These are phyloP conservation scores for Kodamaea suecica DNA, from an alignment of 1,139 yeast genomes.

Conservation along the genomic window DNA sequence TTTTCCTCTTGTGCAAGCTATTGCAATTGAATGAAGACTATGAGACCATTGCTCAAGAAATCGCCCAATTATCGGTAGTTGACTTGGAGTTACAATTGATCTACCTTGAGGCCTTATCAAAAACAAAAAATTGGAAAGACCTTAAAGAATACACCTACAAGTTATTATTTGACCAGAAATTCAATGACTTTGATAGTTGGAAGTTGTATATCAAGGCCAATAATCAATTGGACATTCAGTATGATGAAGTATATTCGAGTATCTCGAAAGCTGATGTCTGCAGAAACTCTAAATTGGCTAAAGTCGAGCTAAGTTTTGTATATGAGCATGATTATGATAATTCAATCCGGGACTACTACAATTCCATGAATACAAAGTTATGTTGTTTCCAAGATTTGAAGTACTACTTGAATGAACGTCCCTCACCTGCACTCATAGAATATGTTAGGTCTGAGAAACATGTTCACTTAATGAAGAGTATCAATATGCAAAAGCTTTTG, in stretches of 20 bases:
- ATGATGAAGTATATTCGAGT: slow-evolving; percentile 18
- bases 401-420: slow-evolving; percentile 24
- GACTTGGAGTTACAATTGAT: slow-evolving; percentile 59
- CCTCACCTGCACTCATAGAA: slow-evolving; percentile 12
- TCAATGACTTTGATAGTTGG: slow-evolving; percentile 66
- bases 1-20: slow-evolving; percentile 51
- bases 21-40: slow-evolving; percentile 31
- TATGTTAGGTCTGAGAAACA: slow-evolving; percentile 16
- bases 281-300: slow-evolving; percentile 58
- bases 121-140: slow-evolving; percentile 37
- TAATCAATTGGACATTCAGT: slow-evolving; percentile 23
- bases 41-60: slow-evolving; percentile 27
- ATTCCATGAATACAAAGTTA: slow-evolving; percentile 45
- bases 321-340: slow-evolving; percentile 17
- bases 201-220: slow-evolving; percentile 47
- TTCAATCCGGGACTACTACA: slow-evolving; percentile 42
- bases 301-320: slow-evolving; percentile 41
- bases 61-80: slow-evolving; percentile 32
- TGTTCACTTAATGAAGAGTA: slow-evolving; percentile 36
- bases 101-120: slow-evolving; percentile 44
- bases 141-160: slow-evolving; percentile 32
- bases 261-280: slow-evolving; percentile 4
- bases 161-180: slow-evolving; percentile 40
- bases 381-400: slow-evolving; percentile 62
- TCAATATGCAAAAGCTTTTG: slow-evolving; percentile 51